Evolutionary conservation across 2,329 filamentous ascomycete genomes (phyloP).

Genomic region (Biscogniauxia mediterranea): DNA sequence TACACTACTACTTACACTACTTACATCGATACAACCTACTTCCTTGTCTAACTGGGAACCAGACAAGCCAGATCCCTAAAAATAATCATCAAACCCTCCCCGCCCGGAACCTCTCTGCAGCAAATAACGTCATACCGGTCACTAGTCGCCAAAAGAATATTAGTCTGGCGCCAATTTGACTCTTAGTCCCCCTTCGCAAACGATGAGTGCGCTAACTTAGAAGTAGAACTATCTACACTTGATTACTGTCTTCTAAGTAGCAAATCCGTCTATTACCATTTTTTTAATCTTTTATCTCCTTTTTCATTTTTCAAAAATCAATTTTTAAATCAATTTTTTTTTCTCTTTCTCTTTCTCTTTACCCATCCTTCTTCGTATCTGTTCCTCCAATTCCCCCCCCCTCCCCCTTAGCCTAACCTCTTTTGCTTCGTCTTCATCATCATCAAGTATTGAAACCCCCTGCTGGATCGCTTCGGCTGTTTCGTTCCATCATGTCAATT

Average conservation of each 20-base stretch:
- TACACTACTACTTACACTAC: too few species aligned
- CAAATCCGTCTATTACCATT: background rate
- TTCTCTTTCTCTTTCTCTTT: background rate
- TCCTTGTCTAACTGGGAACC: background rate
- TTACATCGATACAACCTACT: background rate
- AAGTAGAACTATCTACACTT: background rate
- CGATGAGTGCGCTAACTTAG: slow-evolving; percentile 1
- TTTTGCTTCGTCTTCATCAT: background rate
- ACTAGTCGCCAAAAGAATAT: background rate
- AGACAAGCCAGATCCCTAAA: background rate
- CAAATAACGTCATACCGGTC: background rate
- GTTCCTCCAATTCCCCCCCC: background rate
- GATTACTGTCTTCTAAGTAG: background rate
- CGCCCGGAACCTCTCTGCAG: background rate
- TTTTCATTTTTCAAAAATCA: background rate
- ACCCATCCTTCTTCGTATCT: too few species aligned
- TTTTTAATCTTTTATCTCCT: too few species aligned
- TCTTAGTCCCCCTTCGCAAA: background rate
- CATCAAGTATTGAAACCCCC: slow-evolving; percentile 5
- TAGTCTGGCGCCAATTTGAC: background rate
- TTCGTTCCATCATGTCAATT: background rate
- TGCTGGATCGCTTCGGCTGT: slow-evolving; percentile 8
- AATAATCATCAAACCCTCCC: background rate
- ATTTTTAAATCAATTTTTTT: slow-evolving; percentile 5
- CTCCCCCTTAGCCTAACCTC: background rate